These are phyloP conservation scores for Xerocomellus intermedius DNA, from an alignment of 768 basidiomycete species.

Conservation along the genomic window DNA sequence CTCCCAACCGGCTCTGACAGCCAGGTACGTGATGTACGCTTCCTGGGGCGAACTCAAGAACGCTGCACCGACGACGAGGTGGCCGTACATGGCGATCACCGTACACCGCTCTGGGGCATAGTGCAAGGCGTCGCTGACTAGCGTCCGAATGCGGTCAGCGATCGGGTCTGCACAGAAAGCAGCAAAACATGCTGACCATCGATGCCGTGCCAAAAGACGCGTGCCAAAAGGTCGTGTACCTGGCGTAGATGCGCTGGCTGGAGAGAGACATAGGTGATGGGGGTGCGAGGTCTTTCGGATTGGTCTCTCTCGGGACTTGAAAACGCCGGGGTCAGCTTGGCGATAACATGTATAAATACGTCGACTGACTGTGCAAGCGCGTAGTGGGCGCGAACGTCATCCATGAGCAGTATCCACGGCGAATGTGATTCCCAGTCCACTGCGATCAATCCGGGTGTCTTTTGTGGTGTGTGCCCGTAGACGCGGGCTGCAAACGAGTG, in stretches of 20 bases:
- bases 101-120: constrained; percentile 71
- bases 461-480: constrained; percentile 38
- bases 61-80: constrained; percentile 70
- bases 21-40: constrained; percentile 81
- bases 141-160: not conserved
- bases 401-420: constrained; percentile 76
- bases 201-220: constrained; percentile 76
- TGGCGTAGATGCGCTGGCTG: constrained; percentile 60
- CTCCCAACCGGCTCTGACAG: constrained; percentile 79
- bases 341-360: not conserved
- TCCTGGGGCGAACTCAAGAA: constrained; percentile 77
- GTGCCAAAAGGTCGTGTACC: constrained; percentile 66
- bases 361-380: constrained; percentile 51
- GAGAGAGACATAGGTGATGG: constrained; percentile 65
- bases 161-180: not conserved
- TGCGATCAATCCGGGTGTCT: constrained; percentile 42
- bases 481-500: constrained; percentile 67
- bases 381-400: constrained; percentile 67
- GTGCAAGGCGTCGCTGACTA: constrained; percentile 70
- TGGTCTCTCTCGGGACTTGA: constrained; percentile 56
- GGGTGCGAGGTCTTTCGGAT: constrained; percentile 41
- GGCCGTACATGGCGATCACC: constrained; percentile 70
- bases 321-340: not conserved
- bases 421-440: constrained; percentile 71
- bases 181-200: constrained; percentile 46